A percentile compares a stretch with the other conserved stretches of the same genome.
Conservation (phyloP, 2,329 filamentous ascomycete species). For the Ceratocystiopsis brevicomis region DNA sequence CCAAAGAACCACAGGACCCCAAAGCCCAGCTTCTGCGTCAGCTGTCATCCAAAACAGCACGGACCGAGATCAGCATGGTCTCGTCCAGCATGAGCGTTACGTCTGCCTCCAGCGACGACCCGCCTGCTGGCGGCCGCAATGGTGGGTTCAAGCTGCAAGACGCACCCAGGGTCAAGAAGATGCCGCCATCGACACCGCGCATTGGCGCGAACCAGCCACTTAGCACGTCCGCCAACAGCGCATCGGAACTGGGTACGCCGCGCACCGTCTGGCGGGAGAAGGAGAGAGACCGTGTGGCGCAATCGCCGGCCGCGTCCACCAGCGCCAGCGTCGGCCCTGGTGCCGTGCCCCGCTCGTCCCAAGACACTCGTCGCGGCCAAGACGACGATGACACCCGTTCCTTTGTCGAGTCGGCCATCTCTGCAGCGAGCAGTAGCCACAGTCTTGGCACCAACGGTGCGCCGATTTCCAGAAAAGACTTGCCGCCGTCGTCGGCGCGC, state of each 20-base stretch:
- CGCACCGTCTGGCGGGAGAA: constrained; percentile 21
- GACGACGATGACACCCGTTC: constrained; percentile 33
- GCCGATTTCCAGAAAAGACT: constrained; percentile 45
- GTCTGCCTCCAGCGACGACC: neutral
- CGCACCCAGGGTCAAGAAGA: constrained; percentile 46
- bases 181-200: constrained; percentile 15
- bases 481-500: constrained; percentile 25
- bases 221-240: constrained; percentile 16
- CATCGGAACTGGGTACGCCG: constrained; percentile 17
- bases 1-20: constrained; percentile 18
- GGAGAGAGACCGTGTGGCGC: constrained; percentile 14
- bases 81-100: constrained; percentile 14
- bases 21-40: constrained; percentile 20
- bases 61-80: constrained; percentile 16
- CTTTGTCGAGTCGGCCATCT: constrained; percentile 15
- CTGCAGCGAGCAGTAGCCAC: constrained; percentile 19
- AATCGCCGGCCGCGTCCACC: constrained; percentile 13
- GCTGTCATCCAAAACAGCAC: constrained; percentile 28
- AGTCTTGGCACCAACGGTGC: constrained; percentile 25
- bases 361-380: constrained; percentile 33
- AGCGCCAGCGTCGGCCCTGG: constrained; percentile 5
- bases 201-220: constrained; percentile 21
- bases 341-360: constrained; percentile 28
- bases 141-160: constrained; percentile 65
- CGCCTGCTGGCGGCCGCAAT: too few relatives aligned